Evolutionary conservation across 345 rosid species (phyloP).

Genomic region (Gynandropsis gynandra): DNA sequence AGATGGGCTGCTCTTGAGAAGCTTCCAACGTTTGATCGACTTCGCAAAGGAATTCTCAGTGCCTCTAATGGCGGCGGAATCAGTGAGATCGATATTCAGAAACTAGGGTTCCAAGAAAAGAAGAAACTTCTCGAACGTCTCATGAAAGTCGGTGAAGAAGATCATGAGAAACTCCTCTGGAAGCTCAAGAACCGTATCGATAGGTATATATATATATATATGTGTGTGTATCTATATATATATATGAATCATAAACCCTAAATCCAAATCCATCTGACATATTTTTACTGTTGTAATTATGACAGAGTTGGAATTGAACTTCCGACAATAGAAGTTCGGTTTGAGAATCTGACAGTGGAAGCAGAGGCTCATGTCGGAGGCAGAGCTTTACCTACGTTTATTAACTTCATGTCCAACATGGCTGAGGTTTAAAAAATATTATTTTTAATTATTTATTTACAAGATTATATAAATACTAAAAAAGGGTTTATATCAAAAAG

Average conservation of each 20-base stretch:
- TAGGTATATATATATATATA: no score
- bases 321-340: slow-evolving; percentile 85
- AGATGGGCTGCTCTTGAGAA: slow-evolving; percentile 90
- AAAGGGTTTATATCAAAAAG: slow-evolving; percentile 11
- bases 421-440: slow-evolving; percentile 40
- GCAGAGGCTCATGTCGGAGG: slow-evolving; percentile 60
- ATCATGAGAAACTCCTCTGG: slow-evolving; percentile 71
- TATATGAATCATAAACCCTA: no score
- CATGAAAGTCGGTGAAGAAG: slow-evolving; percentile 66
- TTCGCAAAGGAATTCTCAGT: slow-evolving; percentile 62
- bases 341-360: slow-evolving; percentile 52
- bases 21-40: slow-evolving; percentile 62
- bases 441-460: not conserved
- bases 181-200: slow-evolving; percentile 76
- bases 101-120: slow-evolving; percentile 61
- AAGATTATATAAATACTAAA: no score
- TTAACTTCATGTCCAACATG: slow-evolving; percentile 41
- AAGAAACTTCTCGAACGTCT: slow-evolving; percentile 66
- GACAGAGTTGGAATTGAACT: slow-evolving; percentile 76
- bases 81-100: slow-evolving; percentile 52
- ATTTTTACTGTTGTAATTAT: no score
- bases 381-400: slow-evolving; percentile 56
- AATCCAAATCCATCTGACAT: no score
- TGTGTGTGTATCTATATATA: no score
- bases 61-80: slow-evolving; percentile 38